phyloP scores from a whole-genome alignment of 345 rosid species.

The Syzygium aqueum region DNA sequence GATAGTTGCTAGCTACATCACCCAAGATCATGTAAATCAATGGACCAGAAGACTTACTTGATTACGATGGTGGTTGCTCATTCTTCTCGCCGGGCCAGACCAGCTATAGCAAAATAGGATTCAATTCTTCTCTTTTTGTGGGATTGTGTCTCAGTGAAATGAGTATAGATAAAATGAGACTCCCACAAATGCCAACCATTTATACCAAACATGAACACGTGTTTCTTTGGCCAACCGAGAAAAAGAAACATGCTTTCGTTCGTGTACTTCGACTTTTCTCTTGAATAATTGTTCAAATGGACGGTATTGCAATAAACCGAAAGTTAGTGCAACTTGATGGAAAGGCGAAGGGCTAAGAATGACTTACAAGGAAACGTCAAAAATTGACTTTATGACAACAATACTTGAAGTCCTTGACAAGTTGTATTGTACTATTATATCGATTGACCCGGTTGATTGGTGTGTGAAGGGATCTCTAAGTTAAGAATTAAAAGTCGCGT shows the following conservation, averaged over 20 bases:
- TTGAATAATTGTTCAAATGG: neutral
- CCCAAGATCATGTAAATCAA: neutral
- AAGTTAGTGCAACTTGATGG: neutral
- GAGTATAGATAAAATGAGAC: too few species aligned
- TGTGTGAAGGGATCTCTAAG: neutral
- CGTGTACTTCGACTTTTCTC: neutral
- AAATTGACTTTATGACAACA: neutral
- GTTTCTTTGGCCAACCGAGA: too few species aligned
- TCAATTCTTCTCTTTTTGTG: too few species aligned
- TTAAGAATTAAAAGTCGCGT: neutral
- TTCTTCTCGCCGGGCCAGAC: too few species aligned
- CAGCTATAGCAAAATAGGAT: too few species aligned
- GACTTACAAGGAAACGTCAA: neutral
- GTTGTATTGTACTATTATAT: fast-evolving
- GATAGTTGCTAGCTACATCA: too few species aligned
- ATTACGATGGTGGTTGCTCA: too few species aligned
- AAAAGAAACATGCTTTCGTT: neutral
- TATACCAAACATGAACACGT: too few species aligned
- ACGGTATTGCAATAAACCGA: neutral
- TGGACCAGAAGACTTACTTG: too few species aligned
- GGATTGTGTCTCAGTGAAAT: too few species aligned
- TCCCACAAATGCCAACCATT: too few species aligned
- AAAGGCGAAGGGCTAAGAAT: neutral
- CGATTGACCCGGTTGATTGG: neutral
- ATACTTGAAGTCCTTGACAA: neutral